A percentile compares a stretch with the other conserved stretches of the same genome.
Conservation (phyloP, 805 yeast genomes). For the Lipomyces orientalis region DNA sequence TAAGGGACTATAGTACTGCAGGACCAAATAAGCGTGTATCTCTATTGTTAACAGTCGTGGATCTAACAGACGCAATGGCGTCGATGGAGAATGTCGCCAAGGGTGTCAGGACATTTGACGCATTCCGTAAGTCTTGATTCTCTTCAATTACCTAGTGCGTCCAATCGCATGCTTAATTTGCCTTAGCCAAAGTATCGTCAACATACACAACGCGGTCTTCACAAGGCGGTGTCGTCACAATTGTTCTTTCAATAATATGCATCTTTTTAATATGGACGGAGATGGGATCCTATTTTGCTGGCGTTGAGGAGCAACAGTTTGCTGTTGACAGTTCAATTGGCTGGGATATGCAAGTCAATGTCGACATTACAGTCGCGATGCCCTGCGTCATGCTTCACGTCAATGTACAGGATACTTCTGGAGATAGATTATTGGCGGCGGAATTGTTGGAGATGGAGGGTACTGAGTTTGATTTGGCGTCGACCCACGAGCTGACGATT, state of each 20-base stretch:
- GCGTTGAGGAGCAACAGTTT: conserved; percentile 77
- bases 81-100: conserved; percentile 25
- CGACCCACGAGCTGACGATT: conserved; percentile 31
- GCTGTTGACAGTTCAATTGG: conserved; percentile 66
- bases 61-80: neutral
- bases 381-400: conserved; percentile 81
- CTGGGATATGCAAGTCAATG: conserved; percentile 68
- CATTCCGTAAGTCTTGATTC: conserved; percentile 36
- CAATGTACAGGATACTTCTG: conserved; percentile 75
- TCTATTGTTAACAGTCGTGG: neutral
- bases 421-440: conserved; percentile 77
- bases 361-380: conserved; percentile 81
- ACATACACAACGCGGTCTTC: conserved; percentile 73
- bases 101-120: conserved; percentile 38
- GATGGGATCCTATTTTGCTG: conserved; percentile 83
- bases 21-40: neutral
- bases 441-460: conserved; percentile 78
- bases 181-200: conserved; percentile 67
- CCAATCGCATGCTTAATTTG: neutral
- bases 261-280: conserved; percentile 81
- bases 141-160: neutral
- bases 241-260: conserved; percentile 65
- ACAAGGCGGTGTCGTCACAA: conserved; percentile 77
- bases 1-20: neutral
- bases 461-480: conserved; percentile 27